A percentile compares a stretch with the other conserved stretches of the same genome.
These are phyloP conservation scores for Aciculosporium take DNA, from an alignment of 2,329 filamentous ascomycete genomes.

Conservation along the genomic window DNA sequence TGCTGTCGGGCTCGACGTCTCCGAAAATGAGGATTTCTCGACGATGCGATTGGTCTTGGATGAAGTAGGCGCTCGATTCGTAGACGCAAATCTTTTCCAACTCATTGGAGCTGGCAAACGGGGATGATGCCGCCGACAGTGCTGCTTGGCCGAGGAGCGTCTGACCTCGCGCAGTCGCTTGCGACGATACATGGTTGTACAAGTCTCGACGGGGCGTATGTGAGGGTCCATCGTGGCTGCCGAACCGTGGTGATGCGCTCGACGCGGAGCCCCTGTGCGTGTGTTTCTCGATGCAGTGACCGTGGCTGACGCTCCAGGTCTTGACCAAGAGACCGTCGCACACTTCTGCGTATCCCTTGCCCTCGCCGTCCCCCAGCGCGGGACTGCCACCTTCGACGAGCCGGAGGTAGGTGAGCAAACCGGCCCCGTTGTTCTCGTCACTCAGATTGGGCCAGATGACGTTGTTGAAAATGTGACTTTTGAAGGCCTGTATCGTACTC, in stretches of 20 bases:
- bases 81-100: conserved; percentile 51
- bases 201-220: conserved; percentile 15
- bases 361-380: conserved; percentile 65
- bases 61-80: conserved; percentile 88
- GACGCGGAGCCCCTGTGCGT: conserved; percentile 45
- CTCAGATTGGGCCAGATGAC: conserved; percentile 95
- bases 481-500: conserved; percentile 81
- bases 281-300: conserved; percentile 67
- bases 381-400: conserved; percentile 80
- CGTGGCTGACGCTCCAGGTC: conserved; percentile 77
- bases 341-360: conserved; percentile 73
- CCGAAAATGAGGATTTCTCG: conserved; percentile 86
- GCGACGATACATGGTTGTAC: conserved; percentile 10
- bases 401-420: conserved; percentile 78
- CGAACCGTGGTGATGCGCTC: conserved; percentile 33
- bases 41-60: conserved; percentile 56
- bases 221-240: conserved; percentile 32
- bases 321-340: conserved; percentile 83
- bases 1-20: conserved; percentile 81
- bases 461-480: conserved; percentile 93
- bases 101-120: conserved; percentile 16
- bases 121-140: conserved; percentile 13
- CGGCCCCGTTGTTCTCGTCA: conserved; percentile 89
- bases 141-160: conserved; percentile 19
- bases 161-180: conserved; percentile 8